These are phyloP conservation scores for Wallacemonas sp. DNA, from an alignment of 208 protist genomes.

Conservation along the genomic window DNA sequence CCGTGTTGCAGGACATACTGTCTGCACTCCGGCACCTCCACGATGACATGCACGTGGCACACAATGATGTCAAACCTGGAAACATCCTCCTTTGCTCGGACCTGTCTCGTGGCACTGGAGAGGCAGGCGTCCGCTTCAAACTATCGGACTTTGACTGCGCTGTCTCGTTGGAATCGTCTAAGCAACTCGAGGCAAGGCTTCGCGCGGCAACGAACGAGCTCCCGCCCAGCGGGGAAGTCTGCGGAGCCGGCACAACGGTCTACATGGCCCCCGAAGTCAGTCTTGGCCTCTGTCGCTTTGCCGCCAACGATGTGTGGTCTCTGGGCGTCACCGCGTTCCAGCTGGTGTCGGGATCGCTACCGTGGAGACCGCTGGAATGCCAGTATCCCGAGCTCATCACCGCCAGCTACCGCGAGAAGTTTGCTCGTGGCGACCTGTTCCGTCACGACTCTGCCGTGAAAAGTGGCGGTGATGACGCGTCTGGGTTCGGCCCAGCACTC, in stretches of 20 bases:
- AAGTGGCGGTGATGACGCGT: background rate
- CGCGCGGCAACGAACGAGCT: background rate
- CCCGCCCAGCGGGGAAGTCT: background rate
- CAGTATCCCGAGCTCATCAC: constrained; percentile 66
- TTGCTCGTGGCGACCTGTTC: constrained; percentile 26
- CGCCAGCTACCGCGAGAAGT: constrained; percentile 57
- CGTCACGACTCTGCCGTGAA: too few relatives aligned
- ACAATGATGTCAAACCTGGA: constrained; percentile 87
- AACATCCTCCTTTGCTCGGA: constrained; percentile 74
- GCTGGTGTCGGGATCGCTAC: constrained; percentile 61
- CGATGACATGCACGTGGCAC: constrained; percentile 38
- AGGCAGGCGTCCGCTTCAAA: constrained; percentile 35
- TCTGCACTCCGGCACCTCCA: constrained; percentile 59
- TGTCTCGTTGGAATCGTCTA: background rate
- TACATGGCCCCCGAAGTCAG: constrained; percentile 89
- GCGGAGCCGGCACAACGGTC: constrained; percentile 39
- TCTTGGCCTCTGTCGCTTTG: constrained; percentile 41
- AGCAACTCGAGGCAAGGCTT: background rate
- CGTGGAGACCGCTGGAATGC: constrained; percentile 66
- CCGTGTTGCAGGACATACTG: constrained; percentile 46
- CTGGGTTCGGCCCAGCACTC: constrained; percentile 44
- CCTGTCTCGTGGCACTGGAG: background rate
- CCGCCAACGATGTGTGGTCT: constrained; percentile 83
- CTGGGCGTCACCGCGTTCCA: constrained; percentile 77
- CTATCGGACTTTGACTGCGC: constrained; percentile 54